Conservation (phyloP, 768 basidiomycete genomes). For the Calocybe indica region DNA sequence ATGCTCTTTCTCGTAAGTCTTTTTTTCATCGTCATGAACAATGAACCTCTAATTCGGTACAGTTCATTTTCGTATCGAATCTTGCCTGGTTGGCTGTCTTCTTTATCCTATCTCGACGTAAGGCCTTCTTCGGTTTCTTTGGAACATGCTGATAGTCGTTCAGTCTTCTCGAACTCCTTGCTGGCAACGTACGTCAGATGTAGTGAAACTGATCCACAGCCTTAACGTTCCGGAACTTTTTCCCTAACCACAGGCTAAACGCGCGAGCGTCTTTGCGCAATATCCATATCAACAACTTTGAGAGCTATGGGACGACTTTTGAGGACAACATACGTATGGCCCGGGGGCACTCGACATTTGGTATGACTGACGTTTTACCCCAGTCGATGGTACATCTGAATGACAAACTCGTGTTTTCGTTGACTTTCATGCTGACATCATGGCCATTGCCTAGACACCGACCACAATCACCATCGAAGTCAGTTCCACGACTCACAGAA, state of each 20-base stretch:
- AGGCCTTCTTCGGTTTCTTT: neutral
- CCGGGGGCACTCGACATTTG: neutral
- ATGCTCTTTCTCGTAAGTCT: slow-evolving; percentile 7
- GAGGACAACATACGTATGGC: neutral
- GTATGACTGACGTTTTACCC: neutral
- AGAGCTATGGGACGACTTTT: neutral
- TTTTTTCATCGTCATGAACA: neutral
- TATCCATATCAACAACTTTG: neutral
- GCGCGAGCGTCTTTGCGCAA: slow-evolving; percentile 2
- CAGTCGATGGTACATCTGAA: neutral
- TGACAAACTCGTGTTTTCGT: neutral
- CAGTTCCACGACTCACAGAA: neutral
- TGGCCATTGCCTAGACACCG: neutral
- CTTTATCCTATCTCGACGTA: slow-evolving; percentile 9
- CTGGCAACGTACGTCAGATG: slow-evolving; percentile 8
- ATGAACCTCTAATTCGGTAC: neutral
- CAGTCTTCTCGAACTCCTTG: slow-evolving; percentile 10
- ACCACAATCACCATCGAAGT: slow-evolving; percentile 1
- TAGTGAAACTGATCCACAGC: neutral
- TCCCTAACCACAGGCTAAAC: slow-evolving; percentile 3
- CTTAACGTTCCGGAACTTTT: neutral
- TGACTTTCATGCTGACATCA: neutral
- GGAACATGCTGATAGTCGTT: neutral
- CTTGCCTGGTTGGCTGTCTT: slow-evolving; percentile 9
- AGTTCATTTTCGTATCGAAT: slow-evolving; percentile 1